A percentile compares a stretch with the other conserved stretches of the same genome.
These are phyloP conservation scores for Fusarium begoniae DNA, from an alignment of 2,329 filamentous ascomycete genomes.

Conservation along the genomic window DNA sequence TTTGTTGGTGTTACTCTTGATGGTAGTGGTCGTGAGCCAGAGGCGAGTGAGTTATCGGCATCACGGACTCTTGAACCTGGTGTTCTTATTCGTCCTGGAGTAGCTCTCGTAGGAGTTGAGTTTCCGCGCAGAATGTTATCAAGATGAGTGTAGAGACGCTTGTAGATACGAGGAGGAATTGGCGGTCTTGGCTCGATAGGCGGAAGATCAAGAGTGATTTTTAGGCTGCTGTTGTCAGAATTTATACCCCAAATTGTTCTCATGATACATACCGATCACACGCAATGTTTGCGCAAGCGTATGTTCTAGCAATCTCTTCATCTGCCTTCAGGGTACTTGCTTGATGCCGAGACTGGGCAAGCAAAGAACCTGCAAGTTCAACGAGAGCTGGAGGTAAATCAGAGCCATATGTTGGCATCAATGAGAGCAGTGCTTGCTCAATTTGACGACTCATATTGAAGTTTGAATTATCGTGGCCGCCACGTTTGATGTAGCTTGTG, in stretches of 20 bases:
- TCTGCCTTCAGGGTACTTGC: conserved; percentile 82
- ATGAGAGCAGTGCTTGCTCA: conserved; percentile 75
- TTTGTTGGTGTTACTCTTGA: conserved; percentile 59
- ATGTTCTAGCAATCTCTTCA: conserved; percentile 86
- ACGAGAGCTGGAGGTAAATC: conserved; percentile 75
- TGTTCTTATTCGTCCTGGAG: conserved; percentile 45
- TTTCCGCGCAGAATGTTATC: conserved; percentile 70
- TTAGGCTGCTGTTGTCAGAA: conserved; percentile 64
- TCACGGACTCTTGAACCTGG: conserved; percentile 46
- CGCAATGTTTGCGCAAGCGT: conserved; percentile 88
- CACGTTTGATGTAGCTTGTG: neutral
- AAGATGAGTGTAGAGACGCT: conserved; percentile 82
- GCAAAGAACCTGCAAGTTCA: conserved; percentile 75
- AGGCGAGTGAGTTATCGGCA: conserved; percentile 38
- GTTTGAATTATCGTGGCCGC: neutral
- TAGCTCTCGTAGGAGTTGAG: conserved; percentile 43
- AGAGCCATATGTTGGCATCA: conserved; percentile 77
- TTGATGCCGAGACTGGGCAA: conserved; percentile 82
- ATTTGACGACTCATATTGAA: conserved; percentile 75
- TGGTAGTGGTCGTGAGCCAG: conserved; percentile 47
- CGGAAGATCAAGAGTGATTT: conserved; percentile 79
- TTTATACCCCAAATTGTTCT: too few relatives aligned
- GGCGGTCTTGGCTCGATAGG: conserved; percentile 79
- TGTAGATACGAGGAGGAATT: conserved; percentile 82
- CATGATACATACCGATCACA: conserved; percentile 74